Evolutionary conservation across 2,329 filamentous ascomycete genomes (phyloP), one percentile per base, ranked within the genome.

Genomic region (Cladosporium sp.): DNA sequence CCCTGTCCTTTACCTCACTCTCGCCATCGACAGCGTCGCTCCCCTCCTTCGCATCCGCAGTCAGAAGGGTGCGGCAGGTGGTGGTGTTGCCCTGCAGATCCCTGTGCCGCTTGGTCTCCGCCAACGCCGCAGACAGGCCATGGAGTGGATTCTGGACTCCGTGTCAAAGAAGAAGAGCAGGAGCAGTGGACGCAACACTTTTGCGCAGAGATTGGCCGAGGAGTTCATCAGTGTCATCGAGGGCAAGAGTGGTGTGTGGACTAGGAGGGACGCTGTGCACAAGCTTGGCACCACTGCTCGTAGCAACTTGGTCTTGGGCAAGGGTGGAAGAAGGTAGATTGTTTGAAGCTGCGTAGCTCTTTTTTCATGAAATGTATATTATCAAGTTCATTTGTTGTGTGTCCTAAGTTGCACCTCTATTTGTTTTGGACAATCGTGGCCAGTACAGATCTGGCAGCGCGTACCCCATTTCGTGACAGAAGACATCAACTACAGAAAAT

Each of bases 1-100:
- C 69, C 93, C 93, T 1, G 78, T 94, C 49, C 79, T 88, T 49
- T 98, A 97, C 73, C 83, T 98, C 41, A 88, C 86, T 11, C 78
- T 94, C 27, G 90, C 91, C 27, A 84, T 98, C 62, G 93, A 98
- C 76, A 94, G 88, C 8, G 85, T 98, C 19, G 88, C 91, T 1
- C 93, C 93, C 8, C 78, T 98, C 13, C 75, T 98, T 63, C 85
- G 86, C 58, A 84, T 98, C 63, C 81, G 83, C 49, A 79, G 79
- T 54, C 79, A 89, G 60, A 82, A 82, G 62, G 90, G 89, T 58
- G 80, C 86, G 30, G 88, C 86, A 1, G 92, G 92, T 70, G 93
- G 93, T 74, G 93, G 93, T 69, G 79, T 82, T 30, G 80, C 88
- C 11, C 78, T 96, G 52, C 88, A 92, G 50, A 78, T 96, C 30